Conservation (phyloP, 805 yeast species). For the Suhomyces sp. region DNA sequence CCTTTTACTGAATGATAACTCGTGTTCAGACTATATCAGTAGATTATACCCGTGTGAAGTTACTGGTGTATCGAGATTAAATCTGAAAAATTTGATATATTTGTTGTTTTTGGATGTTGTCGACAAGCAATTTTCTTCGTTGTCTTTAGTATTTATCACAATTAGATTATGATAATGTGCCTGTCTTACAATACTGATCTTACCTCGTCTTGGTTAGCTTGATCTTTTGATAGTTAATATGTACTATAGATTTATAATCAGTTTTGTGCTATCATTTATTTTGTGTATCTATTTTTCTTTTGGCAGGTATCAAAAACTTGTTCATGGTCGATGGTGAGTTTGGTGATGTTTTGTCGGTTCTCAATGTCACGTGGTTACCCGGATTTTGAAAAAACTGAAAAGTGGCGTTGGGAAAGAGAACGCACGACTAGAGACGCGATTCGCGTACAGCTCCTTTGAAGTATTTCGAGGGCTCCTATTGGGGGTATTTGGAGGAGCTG, state of each 20-base stretch:
- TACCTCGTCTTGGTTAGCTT: background rate
- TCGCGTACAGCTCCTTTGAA: background rate
- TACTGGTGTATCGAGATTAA: background rate
- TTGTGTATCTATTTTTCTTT: constrained; percentile 10
- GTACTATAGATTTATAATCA: constrained; percentile 1
- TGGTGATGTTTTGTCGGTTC: constrained; percentile 2
- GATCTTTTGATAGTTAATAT: background rate
- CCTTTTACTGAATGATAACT: background rate
- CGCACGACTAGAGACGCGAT: background rate
- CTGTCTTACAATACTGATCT: background rate
- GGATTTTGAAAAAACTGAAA: background rate
- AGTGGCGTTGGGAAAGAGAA: background rate
- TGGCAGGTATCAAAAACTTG: background rate
- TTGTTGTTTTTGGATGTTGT: background rate
- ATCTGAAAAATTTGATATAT: background rate
- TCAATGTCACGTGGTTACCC: constrained; percentile 5
- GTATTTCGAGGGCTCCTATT: background rate
- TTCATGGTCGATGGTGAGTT: constrained; percentile 2
- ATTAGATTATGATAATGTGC: background rate
- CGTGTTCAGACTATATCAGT: background rate
- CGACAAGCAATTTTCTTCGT: background rate
- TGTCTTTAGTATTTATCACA: background rate
- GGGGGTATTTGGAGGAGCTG: background rate
- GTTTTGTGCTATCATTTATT: constrained; percentile 11
- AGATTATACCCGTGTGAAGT: background rate